phyloP scores from a whole-genome alignment of 352 stramenopile genomes.

The Globisporangium spiculum region DNA sequence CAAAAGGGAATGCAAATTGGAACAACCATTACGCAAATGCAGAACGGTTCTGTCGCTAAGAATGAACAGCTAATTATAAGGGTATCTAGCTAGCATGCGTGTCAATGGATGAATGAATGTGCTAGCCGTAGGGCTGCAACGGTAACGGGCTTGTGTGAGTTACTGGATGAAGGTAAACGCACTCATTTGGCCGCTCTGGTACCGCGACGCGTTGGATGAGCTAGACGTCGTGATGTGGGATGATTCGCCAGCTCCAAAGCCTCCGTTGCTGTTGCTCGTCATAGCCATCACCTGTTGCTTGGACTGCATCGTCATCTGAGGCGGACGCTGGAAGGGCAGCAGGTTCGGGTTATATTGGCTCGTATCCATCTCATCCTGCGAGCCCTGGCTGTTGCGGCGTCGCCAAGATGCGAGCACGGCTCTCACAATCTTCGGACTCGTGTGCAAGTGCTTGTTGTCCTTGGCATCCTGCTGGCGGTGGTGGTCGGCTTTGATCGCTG shows the following conservation, averaged over 20 bases:
- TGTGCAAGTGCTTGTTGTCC: conserved; percentile 14
- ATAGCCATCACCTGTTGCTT: conserved; percentile 5
- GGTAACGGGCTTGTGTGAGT: too few species aligned
- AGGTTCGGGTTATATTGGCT: conserved; percentile 21
- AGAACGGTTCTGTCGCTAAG: not conserved
- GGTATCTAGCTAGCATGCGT: not conserved
- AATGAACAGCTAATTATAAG: conserved; percentile 9
- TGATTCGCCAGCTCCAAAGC: conserved; percentile 8
- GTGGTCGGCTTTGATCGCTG: conserved; percentile 23
- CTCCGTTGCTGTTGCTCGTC: not conserved
- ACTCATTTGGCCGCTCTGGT: conserved; percentile 15
- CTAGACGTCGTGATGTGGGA: conserved; percentile 12
- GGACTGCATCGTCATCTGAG: conserved; percentile 8
- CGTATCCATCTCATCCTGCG: conserved; percentile 9
- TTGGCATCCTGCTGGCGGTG: conserved; percentile 5
- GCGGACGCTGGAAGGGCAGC: conserved; percentile 31
- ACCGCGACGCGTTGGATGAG: conserved; percentile 11
- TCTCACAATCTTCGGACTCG: conserved; percentile 41
- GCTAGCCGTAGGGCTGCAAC: too few species aligned
- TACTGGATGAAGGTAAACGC: conserved; percentile 17
- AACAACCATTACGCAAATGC: not conserved
- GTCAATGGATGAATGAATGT: not conserved
- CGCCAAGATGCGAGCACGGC: conserved; percentile 39
- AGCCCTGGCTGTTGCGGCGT: conserved; percentile 29
- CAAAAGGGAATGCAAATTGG: not conserved